Percentiles rank a stretch among this genome's conserved stretches.
phyloP scores from a whole-genome alignment of 2,329 filamentous ascomycete genomes.

The Cladophialophora bantiana region DNA sequence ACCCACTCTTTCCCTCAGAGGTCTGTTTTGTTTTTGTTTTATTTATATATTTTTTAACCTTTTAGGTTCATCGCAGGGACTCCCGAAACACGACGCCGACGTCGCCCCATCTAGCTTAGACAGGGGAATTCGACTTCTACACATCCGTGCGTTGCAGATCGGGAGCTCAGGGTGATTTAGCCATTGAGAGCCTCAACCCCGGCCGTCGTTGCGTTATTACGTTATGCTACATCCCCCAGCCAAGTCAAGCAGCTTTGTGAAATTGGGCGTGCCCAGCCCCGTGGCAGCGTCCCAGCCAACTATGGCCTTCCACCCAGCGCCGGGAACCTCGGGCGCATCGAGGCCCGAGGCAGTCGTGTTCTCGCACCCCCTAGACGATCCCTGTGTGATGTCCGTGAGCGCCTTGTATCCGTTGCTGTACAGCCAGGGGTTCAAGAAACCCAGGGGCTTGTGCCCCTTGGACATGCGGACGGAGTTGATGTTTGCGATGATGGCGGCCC shows the following conservation, averaged over 20 bases:
- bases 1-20: no score
- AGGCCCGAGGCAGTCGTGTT: conserved; percentile 45
- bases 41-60: no score
- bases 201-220: no score
- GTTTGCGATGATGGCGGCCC: conserved; percentile 68
- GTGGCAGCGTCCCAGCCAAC: conserved; percentile 47
- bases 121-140: no score
- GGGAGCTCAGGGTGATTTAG: no score
- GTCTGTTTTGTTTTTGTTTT: no score
- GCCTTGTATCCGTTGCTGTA: conserved; percentile 28
- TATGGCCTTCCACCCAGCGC: conserved; percentile 60
- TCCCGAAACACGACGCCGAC: no score
- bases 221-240: not conserved
- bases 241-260: conserved; percentile 29
- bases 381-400: conserved; percentile 43
- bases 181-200: no score
- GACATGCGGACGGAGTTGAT: conserved; percentile 69
- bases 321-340: conserved; percentile 46
- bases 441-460: conserved; percentile 38
- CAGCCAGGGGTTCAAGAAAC: conserved; percentile 35
- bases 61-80: no score
- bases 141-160: no score
- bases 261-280: conserved; percentile 40
- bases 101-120: no score
- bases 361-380: conserved; percentile 44